Evolutionary conservation across 176 grass and related monocot genomes (phyloP), one percentile per base, ranked within the genome.

Genomic region (Triticum urartu): DNA sequence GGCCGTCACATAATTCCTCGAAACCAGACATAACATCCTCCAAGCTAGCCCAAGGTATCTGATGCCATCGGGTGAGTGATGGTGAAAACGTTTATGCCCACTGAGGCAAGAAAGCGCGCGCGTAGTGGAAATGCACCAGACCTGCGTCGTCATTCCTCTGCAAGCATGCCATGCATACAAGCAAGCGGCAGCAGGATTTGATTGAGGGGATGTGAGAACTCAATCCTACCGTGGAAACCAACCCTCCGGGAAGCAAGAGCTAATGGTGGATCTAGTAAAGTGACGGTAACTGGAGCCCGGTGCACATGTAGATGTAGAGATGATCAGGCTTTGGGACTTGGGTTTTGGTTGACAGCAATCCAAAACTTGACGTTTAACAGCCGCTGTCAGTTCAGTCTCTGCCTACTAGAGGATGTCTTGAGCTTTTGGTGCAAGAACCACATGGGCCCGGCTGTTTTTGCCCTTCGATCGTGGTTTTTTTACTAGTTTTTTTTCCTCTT

Each of bases 11-110:
- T 77, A 64, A 21, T 73, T 26, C 8, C 6, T 3, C 9, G 72
- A 50, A 76, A 52, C 43, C 7, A 52, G 72, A 78, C 81, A 72
- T 28, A 72, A 79, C 47, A 82, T 66, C 81, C 45, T 88, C 36
- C 68, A 39, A 70, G 68, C 26, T 26, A 26, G 26, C 68, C 85
- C 80, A 91, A 91, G 78, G 90, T 88, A 88, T 82, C 78, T 12
- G 54, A 88, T 88, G 0, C 52, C 82, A 26, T 26, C 26, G 26
- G 26, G 26, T 26, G 26, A 82, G 50, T 82, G 90, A 91, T 65
- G 34, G 64, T 24, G 82, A 85, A 85, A 24, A 72, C 1, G 17
- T 22, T 81, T 81, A 71, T 77, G 77, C 89, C 77, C 86, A 88
- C 86, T 54, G 54, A 42, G 35, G 20, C 17, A 76, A 9, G 52